These are phyloP conservation scores for Pseudozyma sp. DNA, from an alignment of 1,284 basidiomycete genomes.

Conservation along the genomic window DNA sequence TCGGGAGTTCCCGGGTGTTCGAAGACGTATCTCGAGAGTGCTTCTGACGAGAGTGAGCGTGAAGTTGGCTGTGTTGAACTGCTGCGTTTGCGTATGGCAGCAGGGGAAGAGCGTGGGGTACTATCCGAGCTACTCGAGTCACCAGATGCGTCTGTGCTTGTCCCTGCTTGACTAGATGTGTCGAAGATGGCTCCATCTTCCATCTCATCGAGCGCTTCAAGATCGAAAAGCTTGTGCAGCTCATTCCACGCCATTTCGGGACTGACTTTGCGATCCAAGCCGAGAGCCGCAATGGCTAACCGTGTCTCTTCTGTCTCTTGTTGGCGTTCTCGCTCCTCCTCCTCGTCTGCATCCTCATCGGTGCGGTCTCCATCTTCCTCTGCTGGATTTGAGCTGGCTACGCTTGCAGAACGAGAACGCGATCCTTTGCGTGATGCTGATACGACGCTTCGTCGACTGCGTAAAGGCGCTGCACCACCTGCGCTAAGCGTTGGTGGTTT, in stretches of 20 bases:
- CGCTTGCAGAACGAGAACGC: slow-evolving; percentile 42
- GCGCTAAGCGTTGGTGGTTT: slow-evolving; percentile 17
- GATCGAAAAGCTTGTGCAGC: slow-evolving; percentile 53
- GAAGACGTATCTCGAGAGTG: slow-evolving; percentile 31
- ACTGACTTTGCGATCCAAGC: slow-evolving; percentile 28
- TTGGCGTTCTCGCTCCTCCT: slow-evolving; percentile 41
- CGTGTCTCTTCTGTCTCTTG: slow-evolving; percentile 30
- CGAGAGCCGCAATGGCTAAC: slow-evolving; percentile 43
- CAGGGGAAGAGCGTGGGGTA: slow-evolving; percentile 15
- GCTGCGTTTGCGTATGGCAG: slow-evolving; percentile 20
- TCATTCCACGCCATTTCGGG: slow-evolving; percentile 48
- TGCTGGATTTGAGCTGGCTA: slow-evolving; percentile 33
- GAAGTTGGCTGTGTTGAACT: not conserved
- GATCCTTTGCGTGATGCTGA: slow-evolving; percentile 23
- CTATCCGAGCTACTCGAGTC: slow-evolving; percentile 34
- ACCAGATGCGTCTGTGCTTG: slow-evolving; percentile 22
- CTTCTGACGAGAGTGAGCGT: slow-evolving; percentile 11
- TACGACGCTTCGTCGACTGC: slow-evolving; percentile 19
- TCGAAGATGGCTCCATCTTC: slow-evolving; percentile 51
- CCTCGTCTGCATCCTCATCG: slow-evolving; percentile 39
- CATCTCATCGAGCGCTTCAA: slow-evolving; percentile 59
- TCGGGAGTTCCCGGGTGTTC: slow-evolving; percentile 49
- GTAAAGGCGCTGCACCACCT: slow-evolving; percentile 13
- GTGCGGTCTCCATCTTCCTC: slow-evolving; percentile 38
- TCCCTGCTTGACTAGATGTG: slow-evolving; percentile 41